Base-by-base conservation (phyloP, 345 rosid genomes). In the Ailanthus altissimus region DNA sequence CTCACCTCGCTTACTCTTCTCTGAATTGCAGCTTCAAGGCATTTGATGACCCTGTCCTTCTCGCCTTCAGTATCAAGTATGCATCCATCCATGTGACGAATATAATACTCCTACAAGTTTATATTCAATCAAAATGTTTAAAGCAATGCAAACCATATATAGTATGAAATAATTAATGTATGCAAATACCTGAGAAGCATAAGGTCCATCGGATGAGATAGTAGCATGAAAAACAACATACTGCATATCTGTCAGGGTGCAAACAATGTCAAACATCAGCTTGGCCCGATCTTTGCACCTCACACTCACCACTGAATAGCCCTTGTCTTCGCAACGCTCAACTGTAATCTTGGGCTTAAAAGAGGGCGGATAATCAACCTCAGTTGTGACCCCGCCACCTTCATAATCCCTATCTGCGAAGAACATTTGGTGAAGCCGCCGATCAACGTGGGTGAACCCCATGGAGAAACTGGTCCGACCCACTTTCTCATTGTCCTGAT, bases 201-300 rank as follows among this genome's bases (percentile, higher is more conserved):
- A 81, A 65, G 97, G 92, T n/a, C 91, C 97, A 43, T 82, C 85
- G 0, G 98, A 92, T 7, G 90, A 84, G 63, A 93, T 90, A 58
- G 82, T 84, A 58, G 99, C 99, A 77, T 93, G 99, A 66, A 92
- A 95, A 78, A 95, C 98, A 74, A 92, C 96, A 80, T 95, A 95
- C 40, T 95, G 97, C 99, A 93, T 92, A 66, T 95, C 99, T 12
- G 99, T 95, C 49, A 95, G 90, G 32, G 99, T 95, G 89, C 97
- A 95, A 18, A 95, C 98, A 81, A 93, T 89, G 82, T 95, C 99
- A 50, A 93, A 95, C 83, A 93, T 80, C 49, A 95, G 91, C 88
- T 93, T 93, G 0, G 98, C 90, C 28, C 99, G 84, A 85, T 95
- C 99, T 77, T 92, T 90, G 83, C 94, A 87, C 73, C 73, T 72